Evolutionary conservation across 768 basidiomycete species (phyloP).

Genomic region (Tylopilus sp.): DNA sequence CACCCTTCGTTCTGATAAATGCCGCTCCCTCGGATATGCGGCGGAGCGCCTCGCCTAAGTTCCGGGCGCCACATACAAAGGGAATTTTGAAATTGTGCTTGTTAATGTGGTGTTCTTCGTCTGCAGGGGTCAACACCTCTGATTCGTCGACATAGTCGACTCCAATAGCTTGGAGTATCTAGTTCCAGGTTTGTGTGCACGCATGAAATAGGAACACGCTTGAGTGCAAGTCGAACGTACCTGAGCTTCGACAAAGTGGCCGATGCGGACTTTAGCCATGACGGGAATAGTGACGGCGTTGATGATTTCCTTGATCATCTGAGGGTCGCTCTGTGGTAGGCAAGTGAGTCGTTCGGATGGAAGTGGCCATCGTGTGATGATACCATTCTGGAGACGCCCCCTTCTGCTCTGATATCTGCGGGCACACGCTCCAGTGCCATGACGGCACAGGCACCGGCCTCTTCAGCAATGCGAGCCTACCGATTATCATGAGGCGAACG

Average conservation of each 20-base stretch:
- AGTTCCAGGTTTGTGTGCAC: background rate
- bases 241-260: conserved; percentile 97
- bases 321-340: conserved; percentile 72
- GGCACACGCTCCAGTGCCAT: conserved; percentile 97
- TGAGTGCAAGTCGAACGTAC: conserved; percentile 34
- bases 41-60: conserved; percentile 93
- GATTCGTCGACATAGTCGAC: conserved; percentile 97
- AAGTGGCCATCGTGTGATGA: conserved; percentile 21
- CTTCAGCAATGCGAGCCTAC: conserved; percentile 93
- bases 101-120: conserved; percentile 95
- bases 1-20: conserved; percentile 97
- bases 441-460: conserved; percentile 95
- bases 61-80: conserved; percentile 93
- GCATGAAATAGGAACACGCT: background rate
- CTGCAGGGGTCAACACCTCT: conserved; percentile 93
- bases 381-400: conserved; percentile 97
- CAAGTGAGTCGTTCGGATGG: background rate
- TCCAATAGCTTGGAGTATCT: conserved; percentile 93
- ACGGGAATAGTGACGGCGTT: conserved; percentile 95
- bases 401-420: conserved; percentile 87
- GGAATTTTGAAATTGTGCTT: conserved; percentile 95
- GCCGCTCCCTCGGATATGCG: conserved; percentile 97
- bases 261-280: conserved; percentile 95
- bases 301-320: conserved; percentile 95
- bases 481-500: conserved; percentile 1